Base-by-base conservation (phyloP, 768 basidiomycete genomes). In the Inosperma sp. region DNA sequence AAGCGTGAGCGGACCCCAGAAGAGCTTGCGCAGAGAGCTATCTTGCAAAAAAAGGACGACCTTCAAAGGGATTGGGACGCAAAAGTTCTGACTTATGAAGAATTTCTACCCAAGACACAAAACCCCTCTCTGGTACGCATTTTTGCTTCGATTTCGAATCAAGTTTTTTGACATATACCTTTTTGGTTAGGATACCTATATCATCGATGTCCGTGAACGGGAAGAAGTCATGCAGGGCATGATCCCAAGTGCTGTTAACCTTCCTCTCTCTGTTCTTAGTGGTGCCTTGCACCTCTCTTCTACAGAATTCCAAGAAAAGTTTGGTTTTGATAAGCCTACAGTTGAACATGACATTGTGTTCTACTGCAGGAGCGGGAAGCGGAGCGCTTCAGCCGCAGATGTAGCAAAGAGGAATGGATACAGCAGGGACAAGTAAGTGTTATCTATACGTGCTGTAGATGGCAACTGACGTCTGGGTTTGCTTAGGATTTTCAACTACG, bases 141-240 rank as follows among this genome's bases (percentile, higher is more conserved):
- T 21, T 16, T 27, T 3, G n/a, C 31, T 49, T 36, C 51, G 36
- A 19, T 48, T 45, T 27, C 23, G 49, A 35, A 30, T 21, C 17
- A 9, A 13, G 27, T 26, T 13, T 12, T 17, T 19, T 17, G 29
- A 25, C 1, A 27, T 29, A 5, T 22, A 23, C 27, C 7, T 16
- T 48, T 22, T 13, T 23, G 26, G 5, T 61, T 50, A 91, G 88
- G 74, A 85, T 53, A 73, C 79, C 4, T 88, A 83, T 62, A 63
- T 91, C 37, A 83, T 91, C 58, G 93, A 95, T 60, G 94, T 97
- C n/a, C 84, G 95, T 17, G 94, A 96, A 65, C 88, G 86, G 1
- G 82, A 90, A 56, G 94, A 96, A 65, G 88, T 93, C 36, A 78
- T 87, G 12, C 88, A 92, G 63, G 94, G 94, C 10, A 86, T 86